phyloP scores from a whole-genome alignment of 1,284 basidiomycete genomes.

The Ceratobasidium sp. region DNA sequence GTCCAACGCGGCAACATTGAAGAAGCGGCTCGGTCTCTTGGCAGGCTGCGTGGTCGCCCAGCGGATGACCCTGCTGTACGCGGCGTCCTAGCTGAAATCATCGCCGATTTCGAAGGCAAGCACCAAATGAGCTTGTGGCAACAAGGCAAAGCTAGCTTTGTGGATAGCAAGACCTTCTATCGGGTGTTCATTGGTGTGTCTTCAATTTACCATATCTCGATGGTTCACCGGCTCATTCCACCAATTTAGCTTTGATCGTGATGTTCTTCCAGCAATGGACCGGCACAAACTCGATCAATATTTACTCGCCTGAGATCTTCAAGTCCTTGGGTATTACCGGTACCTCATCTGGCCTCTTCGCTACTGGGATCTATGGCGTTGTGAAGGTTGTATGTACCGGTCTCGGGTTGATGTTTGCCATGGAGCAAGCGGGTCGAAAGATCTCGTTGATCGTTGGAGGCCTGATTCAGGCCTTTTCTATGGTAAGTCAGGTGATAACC shows the following conservation, averaged over 20 bases:
- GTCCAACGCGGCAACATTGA: constrained; percentile 48
- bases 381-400: constrained; percentile 43
- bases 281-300: constrained; percentile 45
- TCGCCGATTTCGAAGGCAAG: constrained; percentile 42
- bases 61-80: constrained; percentile 43
- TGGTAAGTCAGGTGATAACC: not conserved
- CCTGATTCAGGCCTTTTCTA: constrained; percentile 41
- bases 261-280: constrained; percentile 49
- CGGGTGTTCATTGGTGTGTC: constrained; percentile 40
- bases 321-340: constrained; percentile 47
- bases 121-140: constrained; percentile 43
- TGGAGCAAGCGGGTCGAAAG: constrained; percentile 45
- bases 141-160: constrained; percentile 38
- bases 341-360: constrained; percentile 45
- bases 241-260: constrained; percentile 32
- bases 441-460: constrained; percentile 40
- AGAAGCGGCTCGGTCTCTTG: constrained; percentile 42
- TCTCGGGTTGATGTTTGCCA: constrained; percentile 31
- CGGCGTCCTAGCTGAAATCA: constrained; percentile 40
- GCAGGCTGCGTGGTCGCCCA: constrained; percentile 28
- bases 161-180: constrained; percentile 37
- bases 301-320: constrained; percentile 47
- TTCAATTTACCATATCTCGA: not conserved
- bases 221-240: not conserved
- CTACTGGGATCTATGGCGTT: constrained; percentile 44